Base-by-base conservation (phyloP, 83 land plant species). In the Thuja plicata region DNA sequence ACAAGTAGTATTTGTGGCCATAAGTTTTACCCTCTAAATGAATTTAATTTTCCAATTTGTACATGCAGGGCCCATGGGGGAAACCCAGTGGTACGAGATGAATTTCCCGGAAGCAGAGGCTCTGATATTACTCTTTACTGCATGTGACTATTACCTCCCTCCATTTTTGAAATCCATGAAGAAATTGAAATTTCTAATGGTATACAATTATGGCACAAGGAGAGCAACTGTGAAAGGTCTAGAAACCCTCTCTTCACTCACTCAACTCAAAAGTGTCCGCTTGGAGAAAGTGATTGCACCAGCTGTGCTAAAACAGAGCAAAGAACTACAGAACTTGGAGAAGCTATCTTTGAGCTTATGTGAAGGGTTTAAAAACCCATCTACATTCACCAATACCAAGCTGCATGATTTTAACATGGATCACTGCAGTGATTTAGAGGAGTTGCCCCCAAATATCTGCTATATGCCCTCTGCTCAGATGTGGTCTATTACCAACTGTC, bases 51-150 rank as follows among this genome's bases (percentile, higher is more conserved):
- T 71, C 54, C 32, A 37, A 21, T 30, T 87, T 54, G 27, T 21
- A 16, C 37, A 0, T 85, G 54, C 70, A 94, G 96, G 96, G 38
- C 93, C 92, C 52, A 93, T 94, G 93, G 88, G 78, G 37, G 89
- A 90, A 73, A 50, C 11, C 54, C 92, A 93, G 71, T 94, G 96
- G 96, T 89, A 70, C 21, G 73, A 70, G 1, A 92, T 94, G 93
- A 55, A 89, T 12, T 92, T 92, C 46, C 96, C 94, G 16, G 89
- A 92, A 32, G 93, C 96, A 43, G 94, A 94, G 89, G 96, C 93
- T n/a, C 93, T 94, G 78, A 81, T 94, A 17, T 86, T 94, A 15
- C 92, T 91, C 74, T 92, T 93, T 52, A 90, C 92, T 12, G 89
- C 96, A 21, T 85, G 43, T 19, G 85, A 62, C 32, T 94, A 93